Conservation (phyloP, 805 yeast species). For the Pichia paraexigua region DNA sequence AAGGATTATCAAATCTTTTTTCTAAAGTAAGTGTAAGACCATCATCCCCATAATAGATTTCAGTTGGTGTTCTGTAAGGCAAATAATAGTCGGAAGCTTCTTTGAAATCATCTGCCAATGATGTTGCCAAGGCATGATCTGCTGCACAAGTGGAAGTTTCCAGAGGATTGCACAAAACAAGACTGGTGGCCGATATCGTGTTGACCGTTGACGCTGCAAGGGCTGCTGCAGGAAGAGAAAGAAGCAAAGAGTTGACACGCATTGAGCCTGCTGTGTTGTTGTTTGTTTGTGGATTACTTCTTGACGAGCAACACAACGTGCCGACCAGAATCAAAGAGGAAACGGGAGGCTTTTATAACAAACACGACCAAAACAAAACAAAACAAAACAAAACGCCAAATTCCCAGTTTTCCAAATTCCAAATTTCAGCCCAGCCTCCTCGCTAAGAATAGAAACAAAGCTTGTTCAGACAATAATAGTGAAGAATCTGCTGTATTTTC, state of each 20-base stretch:
- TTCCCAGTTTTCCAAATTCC: no score
- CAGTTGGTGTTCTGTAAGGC: constrained; percentile 34
- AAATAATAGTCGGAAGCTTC: constrained; percentile 37
- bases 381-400: background rate
- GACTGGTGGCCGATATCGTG: constrained; percentile 11
- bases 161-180: constrained; percentile 28
- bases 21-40: constrained; percentile 61
- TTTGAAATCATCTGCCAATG: constrained; percentile 45
- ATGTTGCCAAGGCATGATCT: constrained; percentile 56
- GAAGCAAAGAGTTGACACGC: background rate
- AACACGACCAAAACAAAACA: background rate
- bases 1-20: constrained; percentile 67
- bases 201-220: constrained; percentile 3
- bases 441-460: background rate
- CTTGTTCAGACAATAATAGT: no score
- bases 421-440: background rate
- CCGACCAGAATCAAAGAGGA: no score
- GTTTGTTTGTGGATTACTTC: no score
- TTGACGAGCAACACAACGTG: no score
- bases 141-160: constrained; percentile 24
- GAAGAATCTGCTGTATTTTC: no score
- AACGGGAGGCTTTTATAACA: background rate
- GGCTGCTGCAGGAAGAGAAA: background rate
- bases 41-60: constrained; percentile 38
- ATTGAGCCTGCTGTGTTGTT: background rate